Evolutionary conservation across 306 rosid genomes (phyloP), one percentile per base, ranked within the genome.

Genomic region (Trifolium subterraneum): DNA sequence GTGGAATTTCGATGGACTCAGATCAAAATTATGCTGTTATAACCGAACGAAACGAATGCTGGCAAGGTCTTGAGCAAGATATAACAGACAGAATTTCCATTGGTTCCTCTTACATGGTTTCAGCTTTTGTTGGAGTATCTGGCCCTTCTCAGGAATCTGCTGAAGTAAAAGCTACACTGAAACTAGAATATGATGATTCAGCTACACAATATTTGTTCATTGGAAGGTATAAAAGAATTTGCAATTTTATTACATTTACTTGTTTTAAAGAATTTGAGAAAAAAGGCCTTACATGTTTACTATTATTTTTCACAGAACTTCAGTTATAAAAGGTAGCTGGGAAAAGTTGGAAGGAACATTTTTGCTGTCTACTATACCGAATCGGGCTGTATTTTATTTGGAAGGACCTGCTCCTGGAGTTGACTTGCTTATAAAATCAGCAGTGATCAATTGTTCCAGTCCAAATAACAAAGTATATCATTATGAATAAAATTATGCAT

Each of bases 21-120:
- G 70, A 50, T 22, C 75, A 77, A 23, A 86, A 77, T 47, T 85
- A 85, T 78, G 97, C 85, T 38, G 93, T 92, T 80, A 91, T 89
- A 22, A 78, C 86, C 0, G 64, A 90, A 59, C 88, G 98, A 22
- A 86, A 79, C 22, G 96, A 92, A 84, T 73, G 90, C 78, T 95
- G 99, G 99, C 99, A 95, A 79, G 99, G 99, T 33, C 86, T 87
- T 68, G 99, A 88, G 84, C 99, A 92, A 84, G 96, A 92, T 47
- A 90, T 95, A 70, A 95, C 98, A 3, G 48, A 60, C 38, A 74
- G 77, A 47, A 64, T 95, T 78, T 84, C 87, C 27, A 60, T 51
- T 7, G 92, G 93, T 64, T 85, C 84, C 38, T 64, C 82, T 55
- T 92, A 92, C 69, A 64, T 19, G 9, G 97, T 95, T 79, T 88